Percentiles rank a stretch among this genome's conserved stretches.
phyloP scores from a whole-genome alignment of 202 grass and related monocot genomes.

The Alloteropsis angusta region DNA sequence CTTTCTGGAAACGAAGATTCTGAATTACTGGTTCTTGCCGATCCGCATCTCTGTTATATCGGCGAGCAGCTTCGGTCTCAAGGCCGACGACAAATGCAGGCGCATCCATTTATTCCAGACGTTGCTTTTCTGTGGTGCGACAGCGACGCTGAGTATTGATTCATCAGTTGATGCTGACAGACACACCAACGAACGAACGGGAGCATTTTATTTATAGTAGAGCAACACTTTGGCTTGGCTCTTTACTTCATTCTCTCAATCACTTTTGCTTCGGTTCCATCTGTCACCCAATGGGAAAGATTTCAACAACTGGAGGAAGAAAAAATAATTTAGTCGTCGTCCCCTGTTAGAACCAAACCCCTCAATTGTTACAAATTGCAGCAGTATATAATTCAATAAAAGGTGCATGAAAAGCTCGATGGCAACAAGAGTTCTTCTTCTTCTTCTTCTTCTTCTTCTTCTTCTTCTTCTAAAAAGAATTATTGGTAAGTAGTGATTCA shows the following conservation, averaged over 20 bases:
- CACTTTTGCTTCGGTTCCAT: not conserved
- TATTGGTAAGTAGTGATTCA: not conserved
- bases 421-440: not conserved
- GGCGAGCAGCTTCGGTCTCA: not conserved
- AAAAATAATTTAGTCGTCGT: not conserved
- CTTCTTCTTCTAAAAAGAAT: not conserved
- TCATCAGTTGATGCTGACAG: not conserved
- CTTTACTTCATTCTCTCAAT: not conserved
- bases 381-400: not conserved
- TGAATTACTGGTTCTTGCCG: not conserved
- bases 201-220: not conserved
- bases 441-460: not conserved
- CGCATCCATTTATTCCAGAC: not conserved
- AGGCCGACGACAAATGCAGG: not conserved
- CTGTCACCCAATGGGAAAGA: not conserved
- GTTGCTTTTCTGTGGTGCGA: not conserved
- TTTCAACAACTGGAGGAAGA: not conserved
- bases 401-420: not conserved
- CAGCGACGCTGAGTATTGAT: not conserved
- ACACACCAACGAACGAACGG: not conserved
- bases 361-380: not conserved
- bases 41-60: not conserved
- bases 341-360: not conserved
- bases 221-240: not conserved
- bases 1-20: slow-evolving; percentile 15